Conservation (phyloP, 169 alveolate genomes). For the Cryptosporidium canis region DNA sequence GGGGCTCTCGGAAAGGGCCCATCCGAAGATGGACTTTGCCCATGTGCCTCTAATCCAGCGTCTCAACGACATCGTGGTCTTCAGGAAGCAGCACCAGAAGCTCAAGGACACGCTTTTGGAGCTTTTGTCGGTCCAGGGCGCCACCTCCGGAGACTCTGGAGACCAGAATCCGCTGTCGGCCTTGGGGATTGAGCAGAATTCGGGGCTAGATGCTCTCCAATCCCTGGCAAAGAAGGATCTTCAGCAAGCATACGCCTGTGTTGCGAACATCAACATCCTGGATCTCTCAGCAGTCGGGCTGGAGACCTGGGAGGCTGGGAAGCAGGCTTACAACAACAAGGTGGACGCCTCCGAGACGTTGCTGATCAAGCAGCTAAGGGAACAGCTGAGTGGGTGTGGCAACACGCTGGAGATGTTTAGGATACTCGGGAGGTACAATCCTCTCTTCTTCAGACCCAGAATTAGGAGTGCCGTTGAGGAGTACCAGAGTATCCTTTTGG, state of each 20-base stretch:
- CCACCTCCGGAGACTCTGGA: neutral
- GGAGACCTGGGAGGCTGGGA: slow-evolving; percentile 87
- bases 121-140: slow-evolving; percentile 3
- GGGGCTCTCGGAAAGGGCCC: slow-evolving; percentile 85
- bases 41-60: slow-evolving; percentile 87
- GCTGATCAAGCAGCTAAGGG: slow-evolving; percentile 92
- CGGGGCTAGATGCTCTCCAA: slow-evolving; percentile 57
- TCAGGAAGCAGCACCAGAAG: slow-evolving; percentile 93
- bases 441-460: slow-evolving; percentile 94
- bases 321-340: slow-evolving; percentile 87
- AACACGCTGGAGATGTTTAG: slow-evolving; percentile 95
- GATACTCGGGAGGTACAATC: slow-evolving; percentile 93
- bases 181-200: slow-evolving; percentile 33
- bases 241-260: slow-evolving; percentile 63
- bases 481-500: slow-evolving; percentile 92
- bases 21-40: slow-evolving; percentile 86
- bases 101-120: slow-evolving; percentile 86
- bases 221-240: slow-evolving; percentile 66
- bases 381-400: slow-evolving; percentile 93
- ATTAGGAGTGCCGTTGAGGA: slow-evolving; percentile 96
- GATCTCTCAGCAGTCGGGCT: slow-evolving; percentile 79
- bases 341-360: slow-evolving; percentile 94
- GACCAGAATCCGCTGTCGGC: slow-evolving; percentile 18
- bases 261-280: slow-evolving; percentile 77
- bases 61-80: slow-evolving; percentile 88